Evolutionary conservation across 345 rosid genomes (phyloP).

Genomic region (Xanthoceras sorbifolium): DNA sequence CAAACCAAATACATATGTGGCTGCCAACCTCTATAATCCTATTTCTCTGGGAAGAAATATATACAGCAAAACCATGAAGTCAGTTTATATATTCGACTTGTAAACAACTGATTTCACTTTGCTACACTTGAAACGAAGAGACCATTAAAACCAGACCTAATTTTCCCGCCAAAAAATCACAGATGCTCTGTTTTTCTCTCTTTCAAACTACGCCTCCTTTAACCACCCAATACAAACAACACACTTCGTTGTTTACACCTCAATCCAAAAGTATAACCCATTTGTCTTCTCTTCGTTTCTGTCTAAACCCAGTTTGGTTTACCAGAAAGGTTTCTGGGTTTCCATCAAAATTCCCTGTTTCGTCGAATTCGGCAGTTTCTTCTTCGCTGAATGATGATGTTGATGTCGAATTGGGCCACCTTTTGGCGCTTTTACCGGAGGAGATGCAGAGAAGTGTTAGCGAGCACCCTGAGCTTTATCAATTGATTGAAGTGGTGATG

Average conservation of each 20-base stretch:
- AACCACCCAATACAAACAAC: conserved; percentile 12
- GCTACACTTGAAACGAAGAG: not conserved
- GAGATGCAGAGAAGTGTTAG: conserved; percentile 56
- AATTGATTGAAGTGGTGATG: conserved; percentile 81
- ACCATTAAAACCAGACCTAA: not conserved
- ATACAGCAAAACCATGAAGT: not conserved
- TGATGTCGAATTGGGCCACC: conserved; percentile 66
- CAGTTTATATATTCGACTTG: not conserved
- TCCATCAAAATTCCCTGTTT: conserved; percentile 11
- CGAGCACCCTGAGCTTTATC: conserved; percentile 59
- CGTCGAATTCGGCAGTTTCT: conserved; percentile 26
- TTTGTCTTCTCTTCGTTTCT: conserved; percentile 19
- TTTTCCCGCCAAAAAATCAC: conserved; percentile 27
- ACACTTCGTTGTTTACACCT: not conserved
- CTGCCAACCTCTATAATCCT: not conserved
- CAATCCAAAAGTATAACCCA: conserved; percentile 3
- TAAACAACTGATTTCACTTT: not conserved
- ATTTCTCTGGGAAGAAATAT: not conserved
- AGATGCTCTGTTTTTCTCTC: conserved; percentile 36
- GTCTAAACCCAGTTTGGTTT: conserved; percentile 9
- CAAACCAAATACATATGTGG: not conserved
- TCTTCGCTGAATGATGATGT: conserved; percentile 40
- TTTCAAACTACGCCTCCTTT: conserved; percentile 22
- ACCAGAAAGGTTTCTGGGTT: conserved; percentile 19
- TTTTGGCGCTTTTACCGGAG: conserved; percentile 64